A percentile compares a stretch with the other conserved stretches of the same genome.
These are phyloP conservation scores for Euptelea pleiosperma DNA, from an alignment of 164 flowering plant genomes.

Conservation along the genomic window DNA sequence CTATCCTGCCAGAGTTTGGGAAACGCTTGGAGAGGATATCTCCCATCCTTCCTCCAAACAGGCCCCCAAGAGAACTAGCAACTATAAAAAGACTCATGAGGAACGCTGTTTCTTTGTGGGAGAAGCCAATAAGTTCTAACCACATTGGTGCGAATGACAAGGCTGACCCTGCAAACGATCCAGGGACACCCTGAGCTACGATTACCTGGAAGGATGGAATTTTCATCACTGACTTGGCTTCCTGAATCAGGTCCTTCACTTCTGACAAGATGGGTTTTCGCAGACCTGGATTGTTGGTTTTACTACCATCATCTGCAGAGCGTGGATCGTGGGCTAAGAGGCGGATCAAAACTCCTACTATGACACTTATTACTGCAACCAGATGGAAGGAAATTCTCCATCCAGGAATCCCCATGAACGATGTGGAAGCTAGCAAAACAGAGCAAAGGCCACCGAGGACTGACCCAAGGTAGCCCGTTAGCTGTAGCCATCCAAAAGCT, in stretches of 20 bases:
- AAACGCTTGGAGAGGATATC: constrained; percentile 59
- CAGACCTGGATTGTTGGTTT: constrained; percentile 16
- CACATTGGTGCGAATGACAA: constrained; percentile 92
- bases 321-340: constrained; percentile 72
- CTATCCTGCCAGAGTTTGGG: constrained; percentile 87
- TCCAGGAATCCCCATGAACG: constrained; percentile 76
- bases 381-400: constrained; percentile 86
- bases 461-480: constrained; percentile 75
- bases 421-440: constrained; percentile 62
- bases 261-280: constrained; percentile 40
- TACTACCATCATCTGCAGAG: constrained; percentile 28
- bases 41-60: constrained; percentile 90
- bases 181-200: constrained; percentile 86
- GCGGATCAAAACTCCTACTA: constrained; percentile 59
- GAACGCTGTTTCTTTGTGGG: constrained; percentile 67
- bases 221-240: constrained; percentile 71
- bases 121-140: constrained; percentile 86
- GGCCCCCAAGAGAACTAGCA: constrained; percentile 71
- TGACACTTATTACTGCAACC: constrained; percentile 66
- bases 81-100: constrained; percentile 58
- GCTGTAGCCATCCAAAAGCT: constrained; percentile 95
- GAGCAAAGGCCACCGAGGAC: constrained; percentile 73
- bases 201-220: constrained; percentile 82
- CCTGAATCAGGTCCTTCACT: constrained; percentile 52
- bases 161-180: constrained; percentile 95